Base-by-base conservation (phyloP, 257 asterid genomes). In the Nicotiana attenuata region DNA sequence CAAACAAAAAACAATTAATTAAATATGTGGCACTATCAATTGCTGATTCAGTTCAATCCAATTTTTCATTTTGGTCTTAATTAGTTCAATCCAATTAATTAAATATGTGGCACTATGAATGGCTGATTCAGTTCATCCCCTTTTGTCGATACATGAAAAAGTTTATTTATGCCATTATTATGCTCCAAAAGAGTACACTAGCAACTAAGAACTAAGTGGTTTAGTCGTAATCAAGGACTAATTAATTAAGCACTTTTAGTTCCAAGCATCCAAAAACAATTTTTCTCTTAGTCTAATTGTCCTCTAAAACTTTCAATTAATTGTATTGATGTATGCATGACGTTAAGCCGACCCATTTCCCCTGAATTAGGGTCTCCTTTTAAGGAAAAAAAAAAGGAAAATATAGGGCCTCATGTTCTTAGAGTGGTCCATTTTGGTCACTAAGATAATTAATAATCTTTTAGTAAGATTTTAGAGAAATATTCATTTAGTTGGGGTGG, bases 131-230 rank as follows among this genome's bases (percentile, higher is more conserved):
- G 77, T 86, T 81, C 84, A 81, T 81, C 84, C 77, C 80, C 80
- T 81, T 80, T 81, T 80, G 84, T 80, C 77, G 80, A 85, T 65
- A 84, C 65, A 73, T 83, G 83, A 83, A 85, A 87, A 90, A 90
- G 92, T 81, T 86, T 82, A 85, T 50, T 68, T 85, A 84, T 85
- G 87, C 91, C 91, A 90, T 89, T 90, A 86, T 88, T 90, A 86
- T 88, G 85, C 80, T 84, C 83, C 84, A 90, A 86, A 86, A 80
- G 81, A 77, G 47, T 77, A 85, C 86, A 83, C 19, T 84, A 55
- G 45, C 89, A 87, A 78, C 68, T 68, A 84, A 53, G 20, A 83
- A 83, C 80, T 83, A 63, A 81, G 22, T 82, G 84, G 83, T 88
- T 66, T 77, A 41, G 79, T 84, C 81, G 85, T 73, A 78, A 75